Base-by-base conservation (phyloP, 352 stramenopile species). In the Lagenidium giganteum region DNA sequence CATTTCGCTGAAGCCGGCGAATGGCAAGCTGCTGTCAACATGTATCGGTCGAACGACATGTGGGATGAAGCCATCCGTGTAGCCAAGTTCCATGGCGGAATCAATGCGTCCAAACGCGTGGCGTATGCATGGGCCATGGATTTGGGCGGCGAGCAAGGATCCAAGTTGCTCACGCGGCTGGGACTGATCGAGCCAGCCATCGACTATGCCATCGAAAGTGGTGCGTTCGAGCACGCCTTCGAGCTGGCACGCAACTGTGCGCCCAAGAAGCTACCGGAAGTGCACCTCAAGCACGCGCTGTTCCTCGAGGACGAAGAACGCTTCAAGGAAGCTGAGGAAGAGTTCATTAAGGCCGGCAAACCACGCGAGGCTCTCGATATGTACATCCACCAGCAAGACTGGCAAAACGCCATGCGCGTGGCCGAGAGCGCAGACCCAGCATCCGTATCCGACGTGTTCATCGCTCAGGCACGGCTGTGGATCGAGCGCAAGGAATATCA, bases 11-110 rank as follows among this genome's bases (percentile, higher is more conserved):
- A 87, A 36, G 82, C 70, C 21, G 80, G 73, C 7, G 87, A 97
- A 42, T 97, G 85, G 87, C 70, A 91, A 34, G 70, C 72, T 7
- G 87, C 89, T n/a, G 87, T 97, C 34, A 95, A 92, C 57, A 97
- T 97, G 89, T 97, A 95, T 50, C 77, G 81, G n/a, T 74, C 83
- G 13, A 95, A 89, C 50, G 85, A 96, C 36, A 81, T 90, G 71
- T 97, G 86, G 86, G 86, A 96, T 31, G 88, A 97, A 63, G 89
- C 89, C 13, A 91, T 96, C 24, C 76, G 89, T 35, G 86, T 97
- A 7, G 88, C 89, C 25, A 96, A 95, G 47, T 86, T 87, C 45
- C 70, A 96, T 50, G 87, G 87, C 21, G 85, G 85, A 5, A 68
- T 89, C 40, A 87, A 90, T 26, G 84, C 87, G 3, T 91, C 77